phyloP scores from a whole-genome alignment of 306 rosid genomes.

The Glycine latifolia region DNA sequence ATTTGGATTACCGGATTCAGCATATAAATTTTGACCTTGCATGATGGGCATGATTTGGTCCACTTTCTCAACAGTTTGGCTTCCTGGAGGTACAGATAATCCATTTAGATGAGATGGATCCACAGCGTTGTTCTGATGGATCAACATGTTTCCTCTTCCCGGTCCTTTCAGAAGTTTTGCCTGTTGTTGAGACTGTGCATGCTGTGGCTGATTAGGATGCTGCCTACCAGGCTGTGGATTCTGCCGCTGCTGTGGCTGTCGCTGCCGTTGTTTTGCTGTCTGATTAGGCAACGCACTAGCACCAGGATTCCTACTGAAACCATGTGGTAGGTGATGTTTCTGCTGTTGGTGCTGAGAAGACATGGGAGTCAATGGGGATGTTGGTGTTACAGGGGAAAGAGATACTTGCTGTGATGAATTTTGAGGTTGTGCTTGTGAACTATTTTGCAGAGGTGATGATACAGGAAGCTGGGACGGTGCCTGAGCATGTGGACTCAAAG shows the following conservation, averaged over 20 bases:
- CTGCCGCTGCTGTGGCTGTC: constrained; percentile 76
- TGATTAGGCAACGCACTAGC: constrained; percentile 72
- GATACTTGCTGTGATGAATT: constrained; percentile 74
- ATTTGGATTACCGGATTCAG: constrained; percentile 75
- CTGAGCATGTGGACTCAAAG: constrained; percentile 69
- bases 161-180: constrained; percentile 80
- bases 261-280: constrained; percentile 76
- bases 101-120: constrained; percentile 87
- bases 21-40: constrained; percentile 79
- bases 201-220: constrained; percentile 89
- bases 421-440: constrained; percentile 75
- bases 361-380: constrained; percentile 74
- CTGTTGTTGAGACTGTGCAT: constrained; percentile 79
- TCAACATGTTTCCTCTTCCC: constrained; percentile 76
- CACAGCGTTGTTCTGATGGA: constrained; percentile 70
- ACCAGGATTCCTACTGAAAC: constrained; percentile 76
- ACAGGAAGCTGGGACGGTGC: constrained; percentile 79
- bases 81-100: constrained; percentile 73
- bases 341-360: constrained; percentile 88
- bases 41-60: constrained; percentile 76
- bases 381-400: constrained; percentile 64
- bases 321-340: constrained; percentile 85
- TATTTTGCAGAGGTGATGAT: constrained; percentile 69
- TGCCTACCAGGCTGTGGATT: constrained; percentile 87
- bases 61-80: constrained; percentile 89